Conservation (phyloP, 192 early-diverging fungal species). For the Oehlia diaphana region DNA sequence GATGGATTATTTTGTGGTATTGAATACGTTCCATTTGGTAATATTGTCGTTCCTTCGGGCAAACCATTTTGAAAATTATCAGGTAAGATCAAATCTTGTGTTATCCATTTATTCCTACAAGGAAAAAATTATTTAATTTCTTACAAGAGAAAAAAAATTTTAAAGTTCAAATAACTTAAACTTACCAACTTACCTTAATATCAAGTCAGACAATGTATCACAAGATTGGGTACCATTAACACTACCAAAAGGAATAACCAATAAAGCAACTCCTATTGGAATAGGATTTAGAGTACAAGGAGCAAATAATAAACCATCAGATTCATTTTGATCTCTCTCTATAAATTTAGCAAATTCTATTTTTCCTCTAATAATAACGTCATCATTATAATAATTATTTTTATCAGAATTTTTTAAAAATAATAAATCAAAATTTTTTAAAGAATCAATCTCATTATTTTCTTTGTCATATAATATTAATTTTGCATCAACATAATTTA, state of each 20-base stretch:
- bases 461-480: neutral
- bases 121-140: neutral
- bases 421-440: neutral
- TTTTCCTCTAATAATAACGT: neutral
- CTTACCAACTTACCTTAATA: neutral
- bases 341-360: conserved; percentile 1
- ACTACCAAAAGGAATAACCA: conserved; percentile 6
- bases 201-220: neutral
- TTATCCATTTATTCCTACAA: neutral
- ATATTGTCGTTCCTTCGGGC: neutral
- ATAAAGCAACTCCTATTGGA: neutral
- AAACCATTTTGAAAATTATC: neutral
- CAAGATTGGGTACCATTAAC: neutral
- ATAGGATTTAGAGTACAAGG: conserved; percentile 7
- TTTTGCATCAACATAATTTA: neutral
- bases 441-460: neutral
- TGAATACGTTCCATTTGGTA: neutral
- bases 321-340: neutral
- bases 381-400: conserved; percentile 6
- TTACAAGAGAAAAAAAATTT: too few relatives aligned
- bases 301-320: neutral
- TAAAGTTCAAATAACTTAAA: too few relatives aligned
- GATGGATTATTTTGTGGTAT: neutral
- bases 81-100: neutral
- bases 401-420: neutral